Conservation (phyloP, 2,329 filamentous ascomycete species). For the Monosporascus ibericus region DNA sequence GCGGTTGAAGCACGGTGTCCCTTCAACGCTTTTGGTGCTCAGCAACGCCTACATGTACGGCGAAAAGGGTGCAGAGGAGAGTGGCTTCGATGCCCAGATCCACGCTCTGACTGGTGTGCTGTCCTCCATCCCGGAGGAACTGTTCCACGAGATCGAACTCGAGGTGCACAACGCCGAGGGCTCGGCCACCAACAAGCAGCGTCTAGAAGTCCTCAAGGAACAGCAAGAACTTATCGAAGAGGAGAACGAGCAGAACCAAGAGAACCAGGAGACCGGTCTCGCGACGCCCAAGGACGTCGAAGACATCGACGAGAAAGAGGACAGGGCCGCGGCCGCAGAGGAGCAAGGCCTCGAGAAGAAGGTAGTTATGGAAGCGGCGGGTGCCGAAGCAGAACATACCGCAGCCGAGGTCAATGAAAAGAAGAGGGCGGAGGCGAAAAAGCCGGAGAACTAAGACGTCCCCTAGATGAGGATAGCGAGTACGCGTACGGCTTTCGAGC, state of each 20-base stretch:
- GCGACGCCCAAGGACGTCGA: conserved; percentile 78
- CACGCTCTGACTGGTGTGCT: conserved; percentile 89
- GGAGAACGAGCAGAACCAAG: conserved; percentile 86
- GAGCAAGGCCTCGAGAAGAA: conserved; percentile 40
- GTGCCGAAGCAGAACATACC: conserved; percentile 44
- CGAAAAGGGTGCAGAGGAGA: conserved; percentile 59
- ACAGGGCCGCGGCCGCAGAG: conserved; percentile 51
- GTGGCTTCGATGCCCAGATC: conserved; percentile 84
- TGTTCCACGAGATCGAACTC: conserved; percentile 99
- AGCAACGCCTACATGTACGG: conserved; percentile 98
- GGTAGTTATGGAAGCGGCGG: conserved; percentile 47
- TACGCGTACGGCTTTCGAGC: not conserved
- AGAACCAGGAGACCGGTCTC: conserved; percentile 68
- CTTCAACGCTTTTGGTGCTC: conserved; percentile 88
- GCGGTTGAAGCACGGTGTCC: conserved; percentile 88
- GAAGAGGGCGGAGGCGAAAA: conserved; percentile 13
- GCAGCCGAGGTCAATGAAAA: conserved; percentile 28
- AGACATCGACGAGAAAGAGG: conserved; percentile 92
- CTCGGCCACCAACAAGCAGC: conserved; percentile 96
- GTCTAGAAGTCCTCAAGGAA: conserved; percentile 95
- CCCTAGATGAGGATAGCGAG: not conserved
- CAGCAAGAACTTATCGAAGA: conserved; percentile 97
- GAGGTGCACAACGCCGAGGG: conserved; percentile 97
- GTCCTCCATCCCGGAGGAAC: conserved; percentile 90
- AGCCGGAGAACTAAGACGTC: conserved; percentile 12